Base-by-base conservation (phyloP, 192 early-diverging fungal genomes). In the Powellomyces hirtus region DNA sequence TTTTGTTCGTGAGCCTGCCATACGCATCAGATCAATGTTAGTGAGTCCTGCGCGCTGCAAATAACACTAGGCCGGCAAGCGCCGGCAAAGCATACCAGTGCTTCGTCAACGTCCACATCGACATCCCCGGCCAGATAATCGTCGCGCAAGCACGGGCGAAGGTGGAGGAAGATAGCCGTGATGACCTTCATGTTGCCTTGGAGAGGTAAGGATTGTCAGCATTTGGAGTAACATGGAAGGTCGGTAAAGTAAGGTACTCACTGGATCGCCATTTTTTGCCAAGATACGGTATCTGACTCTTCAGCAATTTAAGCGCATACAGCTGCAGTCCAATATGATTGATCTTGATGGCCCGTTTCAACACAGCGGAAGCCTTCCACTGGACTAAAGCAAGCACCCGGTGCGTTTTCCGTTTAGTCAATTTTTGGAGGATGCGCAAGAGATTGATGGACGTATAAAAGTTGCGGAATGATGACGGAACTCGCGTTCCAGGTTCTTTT, bases 151-250 rank as follows among this genome's bases (percentile, higher is more conserved):
- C 77, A 79, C 0, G 89, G 87, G 1, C 79, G 71, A 53, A 90
- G 77, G 31, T 81, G 79, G 38, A 89, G 60, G 65, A 86, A 93
- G 35, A 92, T 92, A 0, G 82, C 74, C 22, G 92, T 91, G 27
- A 94, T 88, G 2, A 89, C 80, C 59, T 88, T 89, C 90, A 93
- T 92, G 66, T 93, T 92, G 45, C 71, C 81, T 87, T 37, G n/a
- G n/a, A n/a, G n/a, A n/a, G n/a, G n/a, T n/a, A n/a, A n/a, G 20
- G 4, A 0, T 0, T 31, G 14, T 35, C 14, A 60, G 18, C 34
- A 60, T 30, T 16, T 14, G 16, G 16, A 30, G 66, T 24, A 29
- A 51, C 16, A 24, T 13, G 11, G 24, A n/a, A n/a, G n/a, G n/a
- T n/a, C n/a, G n/a, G n/a, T n/a, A n/a, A n/a, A n/a, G n/a, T n/a